Conservation (phyloP, 2,329 filamentous ascomycete genomes). For the Rutstroemia sp. region DNA sequence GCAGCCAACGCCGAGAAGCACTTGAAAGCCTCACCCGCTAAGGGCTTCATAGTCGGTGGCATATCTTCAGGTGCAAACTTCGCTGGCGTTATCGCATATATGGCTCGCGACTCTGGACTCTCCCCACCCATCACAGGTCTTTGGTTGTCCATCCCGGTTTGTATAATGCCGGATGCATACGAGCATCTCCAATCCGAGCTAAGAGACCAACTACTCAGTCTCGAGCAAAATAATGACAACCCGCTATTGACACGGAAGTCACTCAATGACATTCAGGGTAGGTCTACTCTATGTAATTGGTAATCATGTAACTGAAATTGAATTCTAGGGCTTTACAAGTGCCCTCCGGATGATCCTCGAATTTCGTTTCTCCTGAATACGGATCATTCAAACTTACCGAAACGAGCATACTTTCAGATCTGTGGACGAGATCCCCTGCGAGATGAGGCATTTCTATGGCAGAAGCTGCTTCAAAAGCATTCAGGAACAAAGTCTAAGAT, state of each 20-base stretch:
- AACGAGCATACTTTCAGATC: conserved; percentile 41
- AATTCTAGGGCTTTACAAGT: too few relatives aligned
- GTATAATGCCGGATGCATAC: conserved; percentile 30
- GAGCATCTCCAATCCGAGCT: conserved; percentile 25
- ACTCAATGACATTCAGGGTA: too few relatives aligned
- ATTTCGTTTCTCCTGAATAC: too few relatives aligned
- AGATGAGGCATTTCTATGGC: conserved; percentile 47
- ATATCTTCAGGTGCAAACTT: conserved; percentile 39
- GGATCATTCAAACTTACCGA: too few relatives aligned
- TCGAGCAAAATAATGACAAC: conserved; percentile 35
- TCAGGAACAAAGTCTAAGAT: conserved; percentile 25
- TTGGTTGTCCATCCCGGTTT: conserved; percentile 35
- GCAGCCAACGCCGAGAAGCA: conserved; percentile 3
- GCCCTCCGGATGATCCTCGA: too few relatives aligned
- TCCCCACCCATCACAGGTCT: conserved; percentile 39
- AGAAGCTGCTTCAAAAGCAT: conserved; percentile 38
- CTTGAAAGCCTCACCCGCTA: conserved; percentile 13
- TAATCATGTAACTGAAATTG: too few relatives aligned
- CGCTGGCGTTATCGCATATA: conserved; percentile 32
- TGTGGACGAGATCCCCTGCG: conserved; percentile 42
- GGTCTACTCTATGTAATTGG: too few relatives aligned
- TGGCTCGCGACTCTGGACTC: conserved; percentile 34
- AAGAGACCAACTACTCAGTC: conserved; percentile 23
- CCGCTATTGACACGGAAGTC: conserved; percentile 25
- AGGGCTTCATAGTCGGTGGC: conserved; percentile 43